phyloP scores from a whole-genome alignment of 1,284 basidiomycete genomes.

The Ceratorhiza oryzae-sativae region DNA sequence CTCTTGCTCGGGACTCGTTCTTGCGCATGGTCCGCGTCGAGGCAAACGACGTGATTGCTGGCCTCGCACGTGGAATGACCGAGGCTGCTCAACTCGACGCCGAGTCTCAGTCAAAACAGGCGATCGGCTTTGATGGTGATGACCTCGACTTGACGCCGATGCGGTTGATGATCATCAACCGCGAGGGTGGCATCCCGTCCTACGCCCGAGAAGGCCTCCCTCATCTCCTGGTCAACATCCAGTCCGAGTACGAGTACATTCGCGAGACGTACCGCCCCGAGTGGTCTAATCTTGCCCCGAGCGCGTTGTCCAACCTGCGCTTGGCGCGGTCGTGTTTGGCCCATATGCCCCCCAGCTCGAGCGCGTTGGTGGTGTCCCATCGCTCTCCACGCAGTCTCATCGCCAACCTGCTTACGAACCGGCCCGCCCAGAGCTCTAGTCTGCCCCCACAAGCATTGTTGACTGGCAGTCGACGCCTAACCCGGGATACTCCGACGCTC shows the following conservation, averaged over 20 bases:
- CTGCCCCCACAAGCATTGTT: conserved; percentile 92
- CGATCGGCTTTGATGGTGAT: background rate
- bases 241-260: conserved; percentile 88
- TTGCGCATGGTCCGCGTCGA: conserved; percentile 86
- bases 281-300: conserved; percentile 85
- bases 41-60: conserved; percentile 90
- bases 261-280: conserved; percentile 77
- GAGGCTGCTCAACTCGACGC: conserved; percentile 47
- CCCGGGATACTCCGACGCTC: conserved; percentile 91
- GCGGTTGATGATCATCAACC: conserved; percentile 97
- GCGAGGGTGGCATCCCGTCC: conserved; percentile 96
- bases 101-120: conserved; percentile 36
- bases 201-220: conserved; percentile 95
- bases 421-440: conserved; percentile 94
- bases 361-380: conserved; percentile 96
- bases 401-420: conserved; percentile 97
- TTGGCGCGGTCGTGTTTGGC: conserved; percentile 87
- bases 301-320: conserved; percentile 86
- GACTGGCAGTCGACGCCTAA: conserved; percentile 77
- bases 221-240: conserved; percentile 94
- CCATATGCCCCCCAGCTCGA: conserved; percentile 93
- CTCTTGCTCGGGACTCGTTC: conserved; percentile 90
- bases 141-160: conserved; percentile 85
- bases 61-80: conserved; percentile 87
- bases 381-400: conserved; percentile 95